Conservation (phyloP, 495 filamentous ascomycete genomes). For the Aspergillus steynii region DNA sequence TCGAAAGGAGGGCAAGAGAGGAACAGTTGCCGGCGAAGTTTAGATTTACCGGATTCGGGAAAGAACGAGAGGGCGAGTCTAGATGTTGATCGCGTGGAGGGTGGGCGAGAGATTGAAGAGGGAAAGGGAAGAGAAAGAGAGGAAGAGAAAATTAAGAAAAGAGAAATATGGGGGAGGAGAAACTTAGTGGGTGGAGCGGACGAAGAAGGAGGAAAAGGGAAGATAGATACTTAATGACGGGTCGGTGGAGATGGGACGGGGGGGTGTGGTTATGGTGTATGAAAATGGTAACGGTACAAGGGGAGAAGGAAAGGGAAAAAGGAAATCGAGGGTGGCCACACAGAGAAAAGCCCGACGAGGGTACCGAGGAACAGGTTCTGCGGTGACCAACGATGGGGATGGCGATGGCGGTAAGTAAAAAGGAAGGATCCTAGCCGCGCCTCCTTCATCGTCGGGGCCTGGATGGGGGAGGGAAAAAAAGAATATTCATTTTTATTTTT, state of each 20-base stretch:
- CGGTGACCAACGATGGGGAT: conserved; percentile 2
- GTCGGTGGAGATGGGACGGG: conserved; percentile 25
- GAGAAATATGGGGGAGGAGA: conserved; percentile 25
- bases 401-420: conserved; percentile 27
- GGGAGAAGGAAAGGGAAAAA: conserved; percentile 22
- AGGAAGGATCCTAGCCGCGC: conserved; percentile 24
- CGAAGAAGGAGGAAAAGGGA: conserved; percentile 22
- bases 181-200: conserved; percentile 26
- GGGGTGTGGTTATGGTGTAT: conserved; percentile 15
- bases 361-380: conserved; percentile 30
- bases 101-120: conserved; percentile 13
- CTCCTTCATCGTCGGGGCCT: conserved; percentile 20
- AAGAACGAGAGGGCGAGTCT: conserved; percentile 5
- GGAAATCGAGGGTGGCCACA: conserved; percentile 26
- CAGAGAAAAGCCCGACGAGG: conserved; percentile 22
- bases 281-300: conserved; percentile 34
- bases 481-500: conserved; percentile 13
- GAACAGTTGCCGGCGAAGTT: conserved; percentile 9
- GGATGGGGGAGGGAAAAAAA: conserved; percentile 9
- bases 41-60: conserved; percentile 12
- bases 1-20: conserved; percentile 10
- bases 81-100: conserved; percentile 8
- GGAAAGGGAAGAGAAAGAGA: conserved; percentile 8
- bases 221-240: conserved; percentile 24
- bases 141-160: conserved; percentile 10